Base-by-base conservation (phyloP, 371 early-diverging fungal genomes). In the Coemansia sp. region DNA sequence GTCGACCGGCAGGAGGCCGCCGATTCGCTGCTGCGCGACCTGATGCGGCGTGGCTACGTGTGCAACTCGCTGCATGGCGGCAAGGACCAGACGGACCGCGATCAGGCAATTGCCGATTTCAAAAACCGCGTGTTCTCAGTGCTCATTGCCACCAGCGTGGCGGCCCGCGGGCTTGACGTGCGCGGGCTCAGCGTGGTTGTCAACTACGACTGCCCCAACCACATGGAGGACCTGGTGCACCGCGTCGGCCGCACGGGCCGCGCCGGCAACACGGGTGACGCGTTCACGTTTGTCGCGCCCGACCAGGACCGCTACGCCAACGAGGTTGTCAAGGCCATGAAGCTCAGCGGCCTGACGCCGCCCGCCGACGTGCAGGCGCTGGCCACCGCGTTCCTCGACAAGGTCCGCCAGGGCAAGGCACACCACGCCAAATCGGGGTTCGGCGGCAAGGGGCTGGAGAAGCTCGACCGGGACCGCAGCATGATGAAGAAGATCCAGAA, bases 131-230 rank as follows among this genome's bases (percentile, higher is more conserved):
- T 86, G 5, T 87, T 87, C 42, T 90, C 88, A 55, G 87, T 99
- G 45, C 79, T 99, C 55, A 92, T 99, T 78, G 99, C 99, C 2
- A 99, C 99, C 0, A 95, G 96, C n/a, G 96, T 99, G 3, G 99
- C 98, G n/a, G 96, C 99, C 1, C 92, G 99, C 72, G 99, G 99
- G 20, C 78, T 99, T 52, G 99, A 99, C 79, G 99, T 99, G 41
- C 95, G 98, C 68, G 89, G 93, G 16, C 84, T 99, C 3, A 96
- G 92, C 40, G 77, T 96, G 10, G 99, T 99, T 1, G 85, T 99
- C 58, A 99, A 99, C 70, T 99, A 92, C 68, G 99, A 99, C 63
- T 93, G 96, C 65, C 99, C 99, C 4, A 96, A 99, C 77, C 95
- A 96, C 69, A 88, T 94, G 88, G 99, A 99, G 77, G 98, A 98